A percentile compares a stretch with the other conserved stretches of the same genome.
phyloP scores from a whole-genome alignment of 345 rosid genomes.

The Atalantia buxifolia region DNA sequence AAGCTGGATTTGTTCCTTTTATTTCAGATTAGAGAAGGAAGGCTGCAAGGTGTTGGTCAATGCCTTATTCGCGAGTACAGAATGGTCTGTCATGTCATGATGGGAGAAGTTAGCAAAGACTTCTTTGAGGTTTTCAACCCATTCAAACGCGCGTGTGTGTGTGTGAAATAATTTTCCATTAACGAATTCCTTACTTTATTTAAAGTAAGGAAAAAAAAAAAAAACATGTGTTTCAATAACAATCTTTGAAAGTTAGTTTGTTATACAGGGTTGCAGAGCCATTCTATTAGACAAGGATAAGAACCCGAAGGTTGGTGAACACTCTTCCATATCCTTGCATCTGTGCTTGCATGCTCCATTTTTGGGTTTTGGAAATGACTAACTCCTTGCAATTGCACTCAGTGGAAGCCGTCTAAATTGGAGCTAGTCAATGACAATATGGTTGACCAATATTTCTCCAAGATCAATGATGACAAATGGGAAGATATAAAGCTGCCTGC shows the following conservation, averaged over 20 bases:
- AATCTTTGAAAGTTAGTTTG: not conserved
- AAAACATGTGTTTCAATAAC: too few species aligned
- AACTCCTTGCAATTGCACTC: not conserved
- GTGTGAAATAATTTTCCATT: too few species aligned
- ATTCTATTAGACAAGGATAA: slow-evolving; percentile 77
- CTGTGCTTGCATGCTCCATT: not conserved
- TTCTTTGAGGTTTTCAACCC: slow-evolving; percentile 64
- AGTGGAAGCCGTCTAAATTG: slow-evolving; percentile 83
- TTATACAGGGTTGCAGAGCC: slow-evolving; percentile 90
- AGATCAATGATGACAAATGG: slow-evolving; percentile 51
- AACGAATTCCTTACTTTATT: too few species aligned
- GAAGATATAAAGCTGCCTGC: slow-evolving; percentile 71
- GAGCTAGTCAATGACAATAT: slow-evolving; percentile 47
- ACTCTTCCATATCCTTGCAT: not conserved
- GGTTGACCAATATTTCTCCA: slow-evolving; percentile 66
- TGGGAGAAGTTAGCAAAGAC: slow-evolving; percentile 81
- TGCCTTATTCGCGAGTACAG: slow-evolving; percentile 82
- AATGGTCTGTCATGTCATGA: slow-evolving; percentile 81
- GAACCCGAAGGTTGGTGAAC: slow-evolving; percentile 63
- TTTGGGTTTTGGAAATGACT: not conserved
- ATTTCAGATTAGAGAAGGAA: slow-evolving; percentile 84
- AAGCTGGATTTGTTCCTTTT: slow-evolving; percentile 14
- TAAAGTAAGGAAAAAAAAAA: too few species aligned
- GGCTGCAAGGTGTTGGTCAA: slow-evolving; percentile 79
- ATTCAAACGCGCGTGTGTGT: not conserved